These are phyloP conservation scores for Phytopythium sindhum DNA, from an alignment of 352 stramenopile genomes.

Conservation along the genomic window DNA sequence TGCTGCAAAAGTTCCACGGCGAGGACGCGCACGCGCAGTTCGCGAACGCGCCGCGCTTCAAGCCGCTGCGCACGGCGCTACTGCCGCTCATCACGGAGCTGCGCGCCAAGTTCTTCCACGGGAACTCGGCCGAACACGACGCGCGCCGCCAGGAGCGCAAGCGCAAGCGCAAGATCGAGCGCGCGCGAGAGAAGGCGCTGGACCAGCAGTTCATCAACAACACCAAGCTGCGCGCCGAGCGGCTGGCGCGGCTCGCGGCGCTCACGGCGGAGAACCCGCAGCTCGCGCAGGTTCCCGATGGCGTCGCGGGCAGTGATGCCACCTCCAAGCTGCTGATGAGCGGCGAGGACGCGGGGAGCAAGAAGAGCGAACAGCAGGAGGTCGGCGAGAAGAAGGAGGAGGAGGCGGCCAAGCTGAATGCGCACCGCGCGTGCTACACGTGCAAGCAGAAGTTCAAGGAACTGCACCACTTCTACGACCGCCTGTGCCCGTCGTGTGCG, in stretches of 20 bases:
- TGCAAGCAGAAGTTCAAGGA: conserved; percentile 92
- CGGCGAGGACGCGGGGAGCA: conserved; percentile 6
- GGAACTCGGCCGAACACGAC: conserved; percentile 38
- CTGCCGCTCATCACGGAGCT: conserved; percentile 60
- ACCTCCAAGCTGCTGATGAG: conserved; percentile 12
- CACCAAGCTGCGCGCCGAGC: conserved; percentile 65
- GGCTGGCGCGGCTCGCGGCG: conserved; percentile 44
- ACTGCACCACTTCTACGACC: conserved; percentile 94
- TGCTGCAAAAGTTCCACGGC: conserved; percentile 56
- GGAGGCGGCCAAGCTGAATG: conserved; percentile 55
- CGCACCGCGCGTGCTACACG: conserved; percentile 91
- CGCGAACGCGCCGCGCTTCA: conserved; percentile 45
- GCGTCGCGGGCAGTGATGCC: conserved; percentile 20
- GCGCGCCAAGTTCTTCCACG: conserved; percentile 60
- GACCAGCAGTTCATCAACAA: conserved; percentile 83
- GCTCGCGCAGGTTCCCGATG: conserved; percentile 62
- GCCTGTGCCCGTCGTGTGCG: conserved; percentile 92
- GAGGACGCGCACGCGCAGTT: conserved; percentile 42
- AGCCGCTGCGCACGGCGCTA: conserved; percentile 55
- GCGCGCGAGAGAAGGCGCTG: conserved; percentile 54
- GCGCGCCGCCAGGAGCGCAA: conserved; percentile 59
- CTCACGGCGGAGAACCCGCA: conserved; percentile 60
- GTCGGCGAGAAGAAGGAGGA: conserved; percentile 16
- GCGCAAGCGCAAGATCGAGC: conserved; percentile 65
- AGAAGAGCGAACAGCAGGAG: not conserved